Base-by-base conservation (phyloP, 192 early-diverging fungal genomes). In the Backusella sp. region DNA sequence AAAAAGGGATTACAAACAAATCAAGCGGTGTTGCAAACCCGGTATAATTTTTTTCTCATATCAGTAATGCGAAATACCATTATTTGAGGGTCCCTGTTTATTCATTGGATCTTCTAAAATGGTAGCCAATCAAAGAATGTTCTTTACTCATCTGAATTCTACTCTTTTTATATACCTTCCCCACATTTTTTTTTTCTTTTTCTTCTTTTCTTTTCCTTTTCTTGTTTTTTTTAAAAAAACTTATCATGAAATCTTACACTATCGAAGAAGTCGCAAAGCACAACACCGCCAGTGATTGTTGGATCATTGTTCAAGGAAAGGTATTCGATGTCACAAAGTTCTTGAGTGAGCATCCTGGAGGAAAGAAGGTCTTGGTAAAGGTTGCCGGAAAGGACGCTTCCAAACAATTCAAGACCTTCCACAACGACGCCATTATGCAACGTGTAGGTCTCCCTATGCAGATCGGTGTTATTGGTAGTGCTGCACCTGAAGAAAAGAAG, bases 261-360 rank as follows among this genome's bases (percentile, higher is more conserved):
- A 80, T 80, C 12, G 91, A 86, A 62, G 80, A 96, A 80, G 91
- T 96, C 52, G 82, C 87, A 49, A 59, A 80, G 53, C 94, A 95
- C 83, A 91, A 80, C 46, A 86, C 75, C 34, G 88, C 88, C 71
- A 80, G 84, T 39, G 94, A 96, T 80, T 85, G 90, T 80, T 98
- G 94, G 95, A 87, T 96, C 80, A 80, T 93, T 30, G 80, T 96
- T 8, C 76, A 88, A 72, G 86, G 84, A 72, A 92, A 93, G 73
- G 94, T 95, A 21, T 94, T 91, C 76, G 89, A 94, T 78, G 83
- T 91, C 72, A 91, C 93, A 41, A 80, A 83, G 39, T 94, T 93
- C 77, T 80, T 94, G 44, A 80, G 86, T 76, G 88, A 94, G 82
- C 96, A 98, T 84, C 96, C 96, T 32, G 96, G 96, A 76, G 96